Base-by-base conservation (phyloP, 2,329 filamentous ascomycete genomes). In the Clarireedia paspali region DNA sequence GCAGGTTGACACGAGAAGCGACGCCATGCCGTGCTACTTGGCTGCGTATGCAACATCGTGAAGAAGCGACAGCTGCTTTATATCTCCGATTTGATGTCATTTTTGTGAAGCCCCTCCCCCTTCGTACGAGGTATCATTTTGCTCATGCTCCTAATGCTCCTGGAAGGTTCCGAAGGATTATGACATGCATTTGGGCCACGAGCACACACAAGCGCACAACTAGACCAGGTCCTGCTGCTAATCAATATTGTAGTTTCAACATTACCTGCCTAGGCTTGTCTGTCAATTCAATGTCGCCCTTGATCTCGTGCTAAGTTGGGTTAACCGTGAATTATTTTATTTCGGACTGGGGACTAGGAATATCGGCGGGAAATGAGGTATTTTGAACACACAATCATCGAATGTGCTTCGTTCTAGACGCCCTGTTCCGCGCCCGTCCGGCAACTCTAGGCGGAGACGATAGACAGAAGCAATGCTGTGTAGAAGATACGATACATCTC, bases 71-170 rank as follows among this genome's bases (percentile, higher is more conserved):
- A 34, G 30, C 30, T 14, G 3, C 4, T 14, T 47, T 39, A 49
- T 54, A 49, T 54, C 47, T 54, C 51, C 51, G 51, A 48, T 34
- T 48, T 34, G 34, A 49, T 34, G 39, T 48, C 34, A 53, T 54
- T 39, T 39, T 27, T 49, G 24, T 54, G 44, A 34, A 49, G 2
- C 20, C 20, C 20, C 20, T 20, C 30, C 30, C 30, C 30, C 12
- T 34, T 34, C 30, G n/a, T 44, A 44, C 40, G 40, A 44, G 40
- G 40, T 20, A 44, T 9, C n/a, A 44, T 44, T 44, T 20, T 42
- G 2, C 39, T 9, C 14, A 34, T 34, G 30, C 40, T 42, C 9
- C 39, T 9, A 14, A 34, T 34, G 30, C 40, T 44, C 17, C 17
- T 20, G 17, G 40, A 44, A 44, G 17, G 12, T 20, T 24, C 40